phyloP scores from a whole-genome alignment of 164 flowering plant genomes.

The Platanus orientalis region DNA sequence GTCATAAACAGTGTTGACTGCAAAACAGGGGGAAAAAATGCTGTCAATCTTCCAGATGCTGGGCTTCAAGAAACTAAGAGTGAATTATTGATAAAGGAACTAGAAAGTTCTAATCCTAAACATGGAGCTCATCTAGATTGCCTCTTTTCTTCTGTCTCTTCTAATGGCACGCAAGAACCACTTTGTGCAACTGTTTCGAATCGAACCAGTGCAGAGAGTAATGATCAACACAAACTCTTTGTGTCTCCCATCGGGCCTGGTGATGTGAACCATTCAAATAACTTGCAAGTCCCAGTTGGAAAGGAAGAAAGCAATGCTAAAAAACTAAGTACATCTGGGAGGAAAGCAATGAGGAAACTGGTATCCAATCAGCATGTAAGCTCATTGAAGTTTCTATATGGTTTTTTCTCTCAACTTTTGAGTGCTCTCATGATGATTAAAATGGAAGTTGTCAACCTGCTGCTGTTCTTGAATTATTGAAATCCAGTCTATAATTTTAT shows the following conservation, averaged over 20 bases:
- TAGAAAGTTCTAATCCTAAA: neutral
- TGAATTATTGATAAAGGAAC: neutral
- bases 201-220: neutral
- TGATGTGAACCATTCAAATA: neutral
- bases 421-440: neutral
- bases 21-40: slow-evolving; percentile 4
- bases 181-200: neutral
- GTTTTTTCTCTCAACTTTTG: neutral
- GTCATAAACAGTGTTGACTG: neutral
- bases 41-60: neutral
- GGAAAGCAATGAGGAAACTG: slow-evolving; percentile 19
- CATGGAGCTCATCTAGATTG: neutral
- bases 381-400: neutral
- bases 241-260: neutral
- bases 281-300: slow-evolving; percentile 4
- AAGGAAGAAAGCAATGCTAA: slow-evolving; percentile 6
- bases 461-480: neutral
- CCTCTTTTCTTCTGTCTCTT: neutral
- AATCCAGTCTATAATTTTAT: neutral
- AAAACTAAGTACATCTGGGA: neutral
- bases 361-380: slow-evolving; percentile 20
- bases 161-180: neutral
- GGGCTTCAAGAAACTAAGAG: neutral
- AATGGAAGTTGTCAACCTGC: neutral
- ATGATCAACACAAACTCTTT: neutral